Conservation (phyloP, 345 rosid species). For the Populus simonii region DNA sequence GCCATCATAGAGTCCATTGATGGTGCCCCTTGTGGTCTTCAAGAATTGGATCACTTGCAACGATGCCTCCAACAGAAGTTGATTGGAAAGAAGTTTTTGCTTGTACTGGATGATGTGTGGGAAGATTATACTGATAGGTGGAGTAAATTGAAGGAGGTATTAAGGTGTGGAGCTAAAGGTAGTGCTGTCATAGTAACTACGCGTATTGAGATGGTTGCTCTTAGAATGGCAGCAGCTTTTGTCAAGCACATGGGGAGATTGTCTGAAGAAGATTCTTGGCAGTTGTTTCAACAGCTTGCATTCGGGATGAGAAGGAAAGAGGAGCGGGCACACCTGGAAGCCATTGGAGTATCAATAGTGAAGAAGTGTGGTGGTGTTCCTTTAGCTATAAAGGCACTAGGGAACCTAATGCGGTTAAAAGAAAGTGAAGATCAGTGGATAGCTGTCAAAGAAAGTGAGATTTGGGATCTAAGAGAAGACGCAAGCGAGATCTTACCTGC, state of each 20-base stretch:
- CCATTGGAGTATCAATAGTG: constrained; percentile 12
- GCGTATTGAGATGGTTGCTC: too few species aligned
- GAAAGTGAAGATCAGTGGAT: too few species aligned
- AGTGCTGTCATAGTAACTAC: too few species aligned
- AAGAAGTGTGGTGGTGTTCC: constrained; percentile 23
- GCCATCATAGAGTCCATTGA: constrained; percentile 1
- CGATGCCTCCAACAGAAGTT: neutral
- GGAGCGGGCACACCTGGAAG: neutral
- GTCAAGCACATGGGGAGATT: too few species aligned
- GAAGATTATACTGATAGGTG: neutral
- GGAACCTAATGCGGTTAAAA: neutral
- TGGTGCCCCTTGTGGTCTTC: neutral
- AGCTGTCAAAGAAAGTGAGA: too few species aligned
- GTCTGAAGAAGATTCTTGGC: too few species aligned
- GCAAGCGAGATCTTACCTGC: too few species aligned
- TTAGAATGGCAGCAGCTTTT: fast-evolving
- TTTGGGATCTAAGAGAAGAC: too few species aligned
- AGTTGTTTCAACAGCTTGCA: fast-evolving
- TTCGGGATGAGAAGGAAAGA: neutral
- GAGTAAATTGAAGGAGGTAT: too few species aligned
- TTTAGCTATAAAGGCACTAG: constrained; percentile 8
- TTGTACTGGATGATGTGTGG: constrained; percentile 12
- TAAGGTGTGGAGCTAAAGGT: too few species aligned
- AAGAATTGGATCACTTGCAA: constrained; percentile 4
- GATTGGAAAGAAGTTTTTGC: neutral